These are phyloP conservation scores for Pigoraptor vietnamica DNA, from an alignment of 78 protist species.

Conservation along the genomic window DNA sequence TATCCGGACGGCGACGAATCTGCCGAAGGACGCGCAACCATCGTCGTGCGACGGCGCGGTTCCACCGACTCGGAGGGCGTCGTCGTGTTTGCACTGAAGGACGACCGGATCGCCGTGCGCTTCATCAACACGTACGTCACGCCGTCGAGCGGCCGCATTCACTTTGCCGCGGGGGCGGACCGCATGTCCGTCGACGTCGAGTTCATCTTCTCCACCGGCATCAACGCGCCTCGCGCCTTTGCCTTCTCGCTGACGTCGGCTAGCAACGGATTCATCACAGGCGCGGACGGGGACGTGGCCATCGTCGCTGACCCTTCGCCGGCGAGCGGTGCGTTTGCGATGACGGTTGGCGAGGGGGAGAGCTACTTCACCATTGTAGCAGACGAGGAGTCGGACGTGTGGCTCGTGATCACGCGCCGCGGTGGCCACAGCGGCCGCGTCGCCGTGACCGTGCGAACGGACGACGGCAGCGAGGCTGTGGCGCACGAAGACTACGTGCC, in stretches of 20 bases:
- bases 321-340: not conserved
- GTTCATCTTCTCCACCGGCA: not conserved
- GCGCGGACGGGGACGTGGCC: not conserved
- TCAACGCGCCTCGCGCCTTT: not conserved
- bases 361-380: too few relatives aligned
- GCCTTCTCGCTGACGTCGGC: not conserved
- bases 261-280: not conserved
- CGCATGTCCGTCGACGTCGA: not conserved
- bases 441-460: not conserved
- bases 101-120: not conserved
- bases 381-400: too few relatives aligned
- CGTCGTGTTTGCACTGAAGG: not conserved
- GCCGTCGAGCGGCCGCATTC: not conserved
- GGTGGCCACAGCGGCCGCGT: not conserved
- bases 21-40: not conserved
- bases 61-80: too few relatives aligned
- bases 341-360: too few relatives aligned
- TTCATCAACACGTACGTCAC: not conserved
- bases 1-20: not conserved
- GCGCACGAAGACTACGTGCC: not conserved
- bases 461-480: not conserved
- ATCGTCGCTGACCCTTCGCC: not conserved
- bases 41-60: not conserved
- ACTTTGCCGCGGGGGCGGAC: not conserved
- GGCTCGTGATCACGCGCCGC: too few relatives aligned